phyloP scores from a whole-genome alignment of 192 early-diverging fungal genomes.

The Mortierella hygrophila region DNA sequence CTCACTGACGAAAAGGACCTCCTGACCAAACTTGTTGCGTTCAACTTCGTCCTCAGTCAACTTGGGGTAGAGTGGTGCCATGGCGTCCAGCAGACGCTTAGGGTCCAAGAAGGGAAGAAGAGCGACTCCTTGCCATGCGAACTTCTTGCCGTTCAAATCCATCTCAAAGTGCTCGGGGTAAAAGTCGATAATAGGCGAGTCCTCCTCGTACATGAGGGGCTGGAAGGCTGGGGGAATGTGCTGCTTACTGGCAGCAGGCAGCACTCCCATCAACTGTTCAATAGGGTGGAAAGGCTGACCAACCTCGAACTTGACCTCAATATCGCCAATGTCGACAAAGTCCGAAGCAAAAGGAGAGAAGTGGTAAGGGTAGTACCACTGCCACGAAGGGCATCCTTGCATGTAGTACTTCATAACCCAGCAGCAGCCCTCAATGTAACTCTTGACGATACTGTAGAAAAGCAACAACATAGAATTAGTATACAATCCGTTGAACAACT shows the following conservation, averaged over 20 bases:
- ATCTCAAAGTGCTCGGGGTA: constrained; percentile 93
- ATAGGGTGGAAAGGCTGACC: constrained; percentile 90
- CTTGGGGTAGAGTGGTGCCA: constrained; percentile 72
- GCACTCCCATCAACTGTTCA: constrained; percentile 97
- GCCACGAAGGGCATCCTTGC: constrained; percentile 87
- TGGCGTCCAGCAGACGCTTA: constrained; percentile 78
- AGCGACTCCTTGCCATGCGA: constrained; percentile 93
- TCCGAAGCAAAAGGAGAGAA: constrained; percentile 93
- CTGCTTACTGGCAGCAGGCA: constrained; percentile 82
- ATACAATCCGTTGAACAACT: background rate
- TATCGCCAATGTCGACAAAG: constrained; percentile 78
- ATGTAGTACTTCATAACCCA: constrained; percentile 99
- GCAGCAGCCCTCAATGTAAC: constrained; percentile 95
- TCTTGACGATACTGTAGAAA: constrained; percentile 67
- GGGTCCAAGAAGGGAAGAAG: constrained; percentile 97
- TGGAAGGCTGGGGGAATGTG: constrained; percentile 78
- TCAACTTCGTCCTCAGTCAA: constrained; percentile 78
- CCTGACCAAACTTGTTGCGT: constrained; percentile 80
- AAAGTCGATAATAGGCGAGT: constrained; percentile 94
- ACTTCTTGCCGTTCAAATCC: constrained; percentile 90
- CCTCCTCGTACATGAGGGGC: constrained; percentile 83
- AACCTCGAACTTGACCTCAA: constrained; percentile 85
- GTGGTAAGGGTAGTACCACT: constrained; percentile 98
- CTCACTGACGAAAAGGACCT: constrained; percentile 70
- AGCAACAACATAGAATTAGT: background rate